phyloP scores from a whole-genome alignment of 805 yeast genomes.

The Candida boleticola region DNA sequence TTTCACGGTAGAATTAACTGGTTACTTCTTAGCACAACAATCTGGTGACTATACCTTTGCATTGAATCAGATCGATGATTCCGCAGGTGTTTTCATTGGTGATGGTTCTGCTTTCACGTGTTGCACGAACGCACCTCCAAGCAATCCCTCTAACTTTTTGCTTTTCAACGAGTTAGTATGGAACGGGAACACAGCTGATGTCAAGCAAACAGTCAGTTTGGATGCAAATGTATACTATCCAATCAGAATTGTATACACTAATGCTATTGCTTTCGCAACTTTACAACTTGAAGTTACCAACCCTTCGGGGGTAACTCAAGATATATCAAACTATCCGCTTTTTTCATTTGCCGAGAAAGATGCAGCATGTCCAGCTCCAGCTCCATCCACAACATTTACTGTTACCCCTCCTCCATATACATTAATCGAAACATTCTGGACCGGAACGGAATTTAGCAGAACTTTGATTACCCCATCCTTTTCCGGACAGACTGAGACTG shows the following conservation, averaged over 20 bases:
- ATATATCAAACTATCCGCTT: too few relatives aligned
- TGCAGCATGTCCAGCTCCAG: too few relatives aligned
- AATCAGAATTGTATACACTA: too few relatives aligned
- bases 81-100: slow-evolving; percentile 27
- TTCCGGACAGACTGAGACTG: not conserved
- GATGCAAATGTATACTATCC: not conserved
- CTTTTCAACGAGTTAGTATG: not conserved
- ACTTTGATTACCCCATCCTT: slow-evolving; percentile 7
- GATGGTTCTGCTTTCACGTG: slow-evolving; percentile 30
- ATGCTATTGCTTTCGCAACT: not conserved
- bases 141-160: too few relatives aligned
- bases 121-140: too few relatives aligned
- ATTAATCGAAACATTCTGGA: too few relatives aligned
- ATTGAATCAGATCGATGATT: slow-evolving; percentile 23
- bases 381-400: too few relatives aligned
- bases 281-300: not conserved
- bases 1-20: slow-evolving; percentile 15
- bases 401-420: not conserved
- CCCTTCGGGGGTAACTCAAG: too few relatives aligned
- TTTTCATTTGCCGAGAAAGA: too few relatives aligned
- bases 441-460: slow-evolving; percentile 4
- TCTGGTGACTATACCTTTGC: slow-evolving; percentile 23
- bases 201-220: not conserved
- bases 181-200: not conserved
- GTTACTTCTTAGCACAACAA: slow-evolving; percentile 17